A percentile compares a stretch with the other conserved stretches of the same genome.
These are phyloP conservation scores for Blastobotrys attinorum DNA, from an alignment of 805 yeast species.

Conservation along the genomic window DNA sequence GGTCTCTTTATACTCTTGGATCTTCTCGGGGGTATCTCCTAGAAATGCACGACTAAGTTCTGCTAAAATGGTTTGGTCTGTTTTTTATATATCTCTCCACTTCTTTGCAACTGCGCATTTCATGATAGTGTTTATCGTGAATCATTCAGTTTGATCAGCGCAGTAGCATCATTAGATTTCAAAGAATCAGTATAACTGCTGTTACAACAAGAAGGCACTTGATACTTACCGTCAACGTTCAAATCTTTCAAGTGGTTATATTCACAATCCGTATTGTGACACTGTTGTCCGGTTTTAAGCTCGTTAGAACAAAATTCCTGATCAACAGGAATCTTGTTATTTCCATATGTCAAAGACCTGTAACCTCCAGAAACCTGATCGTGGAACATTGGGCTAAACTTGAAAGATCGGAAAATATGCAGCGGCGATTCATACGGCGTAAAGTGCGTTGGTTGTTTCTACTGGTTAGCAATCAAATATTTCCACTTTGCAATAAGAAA, in stretches of 20 bases:
- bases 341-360: constrained; percentile 19
- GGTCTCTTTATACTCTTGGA: constrained; percentile 9
- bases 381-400: constrained; percentile 19
- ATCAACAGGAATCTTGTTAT: not conserved
- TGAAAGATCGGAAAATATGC: constrained; percentile 17
- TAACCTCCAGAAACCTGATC: constrained; percentile 10
- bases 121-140: too few species aligned
- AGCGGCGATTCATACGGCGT: constrained; percentile 18
- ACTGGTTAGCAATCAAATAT: not conserved
- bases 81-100: too few species aligned
- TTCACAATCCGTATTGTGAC: constrained; percentile 13
- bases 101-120: too few species aligned
- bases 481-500: too few species aligned
- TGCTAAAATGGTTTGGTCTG: constrained; percentile 10
- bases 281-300: constrained; percentile 8
- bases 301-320: constrained; percentile 7
- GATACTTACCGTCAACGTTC: constrained; percentile 12
- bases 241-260: constrained; percentile 15
- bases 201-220: too few species aligned
- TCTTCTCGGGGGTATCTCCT: constrained; percentile 7
- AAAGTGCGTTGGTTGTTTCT: constrained; percentile 1
- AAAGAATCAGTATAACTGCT: too few species aligned
- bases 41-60: constrained; percentile 10
- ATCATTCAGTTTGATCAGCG: too few species aligned
- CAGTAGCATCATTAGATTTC: too few species aligned